Conservation (phyloP, 345 rosid genomes). For the Punica granatum region DNA sequence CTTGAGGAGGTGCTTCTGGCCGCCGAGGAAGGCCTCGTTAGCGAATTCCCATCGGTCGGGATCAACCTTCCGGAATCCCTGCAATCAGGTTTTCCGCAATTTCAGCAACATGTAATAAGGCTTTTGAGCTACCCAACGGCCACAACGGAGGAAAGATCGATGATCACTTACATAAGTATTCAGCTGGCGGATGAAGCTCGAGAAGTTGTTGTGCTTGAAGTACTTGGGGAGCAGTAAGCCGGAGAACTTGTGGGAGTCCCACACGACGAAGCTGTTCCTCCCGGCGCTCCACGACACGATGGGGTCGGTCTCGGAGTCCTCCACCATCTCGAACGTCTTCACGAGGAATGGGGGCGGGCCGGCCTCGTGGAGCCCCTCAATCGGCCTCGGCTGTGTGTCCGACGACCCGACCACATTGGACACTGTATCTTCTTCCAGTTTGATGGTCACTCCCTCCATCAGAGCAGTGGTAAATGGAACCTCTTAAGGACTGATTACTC, state of each 20-base stretch:
- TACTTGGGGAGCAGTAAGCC: constrained; percentile 47
- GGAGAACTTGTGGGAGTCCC: constrained; percentile 50
- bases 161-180: constrained; percentile 58
- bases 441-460: background rate
- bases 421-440: background rate
- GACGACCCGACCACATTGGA: rapidly evolving
- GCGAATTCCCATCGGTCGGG: constrained; percentile 95
- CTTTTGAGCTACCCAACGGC: background rate
- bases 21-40: constrained; percentile 80
- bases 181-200: constrained; percentile 76
- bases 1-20: constrained; percentile 68
- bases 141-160: background rate
- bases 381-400: constrained; percentile 25
- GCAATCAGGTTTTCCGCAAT: constrained; percentile 3
- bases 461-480: background rate
- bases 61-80: constrained; percentile 89
- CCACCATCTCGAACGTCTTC: constrained; percentile 70
- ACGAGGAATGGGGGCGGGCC: constrained; percentile 76
- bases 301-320: constrained; percentile 51
- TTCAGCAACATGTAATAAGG: background rate
- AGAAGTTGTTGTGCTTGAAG: constrained; percentile 70
- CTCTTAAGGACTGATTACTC: no score
- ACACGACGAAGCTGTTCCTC: constrained; percentile 55
- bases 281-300: constrained; percentile 61
- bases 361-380: constrained; percentile 58